Percentiles rank a stretch among this genome's conserved stretches.
Evolutionary conservation across 192 early-diverging fungal genomes (phyloP).

Genomic region (Umbelopsis ramanniana): DNA sequence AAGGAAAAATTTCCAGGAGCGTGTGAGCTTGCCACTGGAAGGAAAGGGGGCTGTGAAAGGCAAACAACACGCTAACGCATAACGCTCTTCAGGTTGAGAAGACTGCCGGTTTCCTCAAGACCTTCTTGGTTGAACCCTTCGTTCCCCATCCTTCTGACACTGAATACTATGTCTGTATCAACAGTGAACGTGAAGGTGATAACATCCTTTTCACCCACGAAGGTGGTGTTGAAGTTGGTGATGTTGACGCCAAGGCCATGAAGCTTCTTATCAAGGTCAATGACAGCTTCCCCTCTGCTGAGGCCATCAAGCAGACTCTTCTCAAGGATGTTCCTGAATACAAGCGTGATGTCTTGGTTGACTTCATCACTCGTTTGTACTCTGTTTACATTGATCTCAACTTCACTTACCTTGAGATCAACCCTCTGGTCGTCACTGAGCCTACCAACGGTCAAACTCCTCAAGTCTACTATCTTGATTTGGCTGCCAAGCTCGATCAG

Average conservation of each 20-base stretch:
- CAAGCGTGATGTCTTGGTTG: slow-evolving; percentile 79
- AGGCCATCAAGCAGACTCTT: slow-evolving; percentile 67
- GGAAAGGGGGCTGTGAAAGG: slow-evolving; percentile 3
- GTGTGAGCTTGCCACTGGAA: neutral
- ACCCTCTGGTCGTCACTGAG: slow-evolving; percentile 95
- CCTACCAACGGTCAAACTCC: slow-evolving; percentile 53
- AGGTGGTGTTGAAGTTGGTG: slow-evolving; percentile 98
- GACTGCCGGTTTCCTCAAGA: slow-evolving; percentile 86
- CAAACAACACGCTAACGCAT: neutral
- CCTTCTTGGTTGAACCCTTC: slow-evolving; percentile 95
- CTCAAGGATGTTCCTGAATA: slow-evolving; percentile 69
- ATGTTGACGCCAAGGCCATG: slow-evolving; percentile 96
- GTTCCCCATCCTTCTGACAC: slow-evolving; percentile 88
- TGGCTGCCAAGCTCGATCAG: slow-evolving; percentile 98
- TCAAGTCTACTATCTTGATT: slow-evolving; percentile 90
- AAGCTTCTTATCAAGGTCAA: slow-evolving; percentile 85
- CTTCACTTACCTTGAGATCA: slow-evolving; percentile 99
- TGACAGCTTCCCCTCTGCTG: slow-evolving; percentile 69
- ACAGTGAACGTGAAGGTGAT: slow-evolving; percentile 94
- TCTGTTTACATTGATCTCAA: slow-evolving; percentile 95
- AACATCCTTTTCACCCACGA: slow-evolving; percentile 97
- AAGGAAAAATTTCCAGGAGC: slow-evolving; percentile 27
- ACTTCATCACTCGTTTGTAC: slow-evolving; percentile 93
- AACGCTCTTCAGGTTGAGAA: slow-evolving; percentile 68
- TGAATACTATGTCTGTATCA: slow-evolving; percentile 98